Conservation (phyloP, 192 early-diverging fungal species). For the Podila epicladia region DNA sequence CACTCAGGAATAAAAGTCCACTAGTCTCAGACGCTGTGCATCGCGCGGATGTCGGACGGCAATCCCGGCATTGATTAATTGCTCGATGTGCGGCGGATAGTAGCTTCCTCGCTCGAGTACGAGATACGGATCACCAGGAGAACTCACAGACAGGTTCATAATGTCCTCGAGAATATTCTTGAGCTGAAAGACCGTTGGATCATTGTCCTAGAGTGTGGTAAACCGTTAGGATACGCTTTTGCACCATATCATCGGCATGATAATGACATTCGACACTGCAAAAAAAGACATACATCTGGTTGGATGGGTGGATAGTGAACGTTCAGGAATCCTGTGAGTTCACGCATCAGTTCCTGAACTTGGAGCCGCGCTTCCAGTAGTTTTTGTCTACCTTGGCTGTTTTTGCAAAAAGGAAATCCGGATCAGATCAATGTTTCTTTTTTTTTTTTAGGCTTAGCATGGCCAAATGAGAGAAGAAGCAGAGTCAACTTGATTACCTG, state of each 20-base stretch:
- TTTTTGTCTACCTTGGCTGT: constrained; percentile 16
- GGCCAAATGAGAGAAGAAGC: background rate
- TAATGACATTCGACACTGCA: background rate
- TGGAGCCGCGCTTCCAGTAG: constrained; percentile 7
- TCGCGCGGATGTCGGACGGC: constrained; percentile 60
- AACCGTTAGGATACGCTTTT: background rate
- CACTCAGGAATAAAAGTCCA: constrained; percentile 53
- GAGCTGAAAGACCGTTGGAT: constrained; percentile 14
- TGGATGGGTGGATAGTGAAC: constrained; percentile 29
- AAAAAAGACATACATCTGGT: constrained; percentile 22
- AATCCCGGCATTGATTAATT: constrained; percentile 61
- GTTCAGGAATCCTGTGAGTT: constrained; percentile 24
- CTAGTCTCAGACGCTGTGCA: constrained; percentile 45
- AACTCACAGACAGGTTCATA: constrained; percentile 58
- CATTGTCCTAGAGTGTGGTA: constrained; percentile 6
- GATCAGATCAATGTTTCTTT: background rate
- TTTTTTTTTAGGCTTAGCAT: too few species aligned
- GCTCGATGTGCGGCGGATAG: constrained; percentile 62
- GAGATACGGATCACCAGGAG: constrained; percentile 55
- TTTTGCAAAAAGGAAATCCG: background rate
- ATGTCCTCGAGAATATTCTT: constrained; percentile 55
- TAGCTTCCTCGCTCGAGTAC: constrained; percentile 53
- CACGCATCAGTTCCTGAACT: constrained; percentile 31
- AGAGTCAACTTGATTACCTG: background rate
- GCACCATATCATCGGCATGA: background rate